Percentiles rank a stretch among this genome's conserved stretches.
phyloP scores from a whole-genome alignment of 768 basidiomycete species.

The Lactarius psammicola region DNA sequence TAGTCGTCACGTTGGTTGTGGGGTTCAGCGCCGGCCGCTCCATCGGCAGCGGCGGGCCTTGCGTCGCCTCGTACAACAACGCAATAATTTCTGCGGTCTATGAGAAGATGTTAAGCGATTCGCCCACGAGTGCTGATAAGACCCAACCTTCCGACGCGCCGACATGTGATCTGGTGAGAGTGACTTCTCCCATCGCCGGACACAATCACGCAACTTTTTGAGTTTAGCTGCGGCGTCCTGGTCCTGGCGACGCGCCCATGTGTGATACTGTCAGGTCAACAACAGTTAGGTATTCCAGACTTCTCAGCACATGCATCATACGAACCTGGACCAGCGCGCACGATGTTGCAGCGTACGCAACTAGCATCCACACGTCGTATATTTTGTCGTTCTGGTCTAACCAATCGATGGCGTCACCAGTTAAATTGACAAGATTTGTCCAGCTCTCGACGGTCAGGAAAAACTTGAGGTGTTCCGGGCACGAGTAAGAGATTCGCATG shows the following conservation, averaged over 20 bases:
- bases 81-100: slow-evolving; percentile 93
- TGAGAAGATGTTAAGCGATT: slow-evolving; percentile 16
- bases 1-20: slow-evolving; percentile 64
- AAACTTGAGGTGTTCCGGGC: slow-evolving; percentile 88
- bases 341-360: slow-evolving; percentile 83
- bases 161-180: slow-evolving; percentile 94
- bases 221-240: slow-evolving; percentile 69
- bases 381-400: slow-evolving; percentile 73
- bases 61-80: slow-evolving; percentile 90
- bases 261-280: slow-evolving; percentile 69
- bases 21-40: slow-evolving; percentile 72
- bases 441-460: slow-evolving; percentile 77
- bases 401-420: slow-evolving; percentile 87
- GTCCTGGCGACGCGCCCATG: slow-evolving; percentile 84
- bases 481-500: slow-evolving; percentile 94
- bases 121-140: slow-evolving; percentile 32
- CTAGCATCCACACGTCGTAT: slow-evolving; percentile 85
- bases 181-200: slow-evolving; percentile 82
- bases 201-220: slow-evolving; percentile 77
- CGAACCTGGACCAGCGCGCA: slow-evolving; percentile 88
- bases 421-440: slow-evolving; percentile 67
- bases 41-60: slow-evolving; percentile 54
- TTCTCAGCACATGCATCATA: slow-evolving; percentile 7
- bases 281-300: background rate
- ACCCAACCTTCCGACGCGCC: slow-evolving; percentile 77